Percentiles rank a stretch among this genome's conserved stretches.
These are phyloP conservation scores for Tolypocladium cylindrosporum DNA, from an alignment of 2,329 filamentous ascomycete genomes.

Conservation along the genomic window DNA sequence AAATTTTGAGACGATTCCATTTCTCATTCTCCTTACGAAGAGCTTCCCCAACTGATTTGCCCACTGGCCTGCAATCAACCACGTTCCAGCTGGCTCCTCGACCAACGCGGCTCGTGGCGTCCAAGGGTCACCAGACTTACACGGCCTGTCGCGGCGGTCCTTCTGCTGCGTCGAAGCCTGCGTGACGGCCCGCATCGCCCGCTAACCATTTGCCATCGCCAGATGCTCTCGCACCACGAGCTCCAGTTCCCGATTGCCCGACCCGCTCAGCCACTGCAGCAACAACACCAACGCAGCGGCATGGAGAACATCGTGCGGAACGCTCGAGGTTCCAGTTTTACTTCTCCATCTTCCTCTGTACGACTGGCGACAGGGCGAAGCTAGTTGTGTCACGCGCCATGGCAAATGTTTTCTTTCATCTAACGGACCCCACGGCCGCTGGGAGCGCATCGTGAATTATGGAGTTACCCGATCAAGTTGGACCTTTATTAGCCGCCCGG, in stretches of 20 bases:
- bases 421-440: background rate
- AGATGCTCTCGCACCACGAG: background rate
- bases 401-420: background rate
- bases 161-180: background rate
- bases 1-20: conserved; percentile 13
- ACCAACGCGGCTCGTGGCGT: background rate
- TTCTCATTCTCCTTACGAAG: conserved; percentile 12
- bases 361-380: background rate
- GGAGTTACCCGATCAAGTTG: background rate
- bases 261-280: background rate
- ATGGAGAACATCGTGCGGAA: background rate
- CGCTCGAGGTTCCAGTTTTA: background rate
- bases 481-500: background rate
- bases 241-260: background rate
- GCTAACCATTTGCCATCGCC: background rate
- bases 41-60: conserved; percentile 12
- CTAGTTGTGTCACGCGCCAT: background rate
- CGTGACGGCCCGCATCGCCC: background rate
- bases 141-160: background rate
- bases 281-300: background rate
- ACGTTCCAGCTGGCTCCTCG: background rate
- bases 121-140: background rate
- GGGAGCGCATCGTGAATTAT: background rate
- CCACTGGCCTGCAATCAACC: background rate
- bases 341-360: background rate